These are phyloP conservation scores for Botryotinia globosa DNA, from an alignment of 2,329 filamentous ascomycete genomes.

Conservation along the genomic window DNA sequence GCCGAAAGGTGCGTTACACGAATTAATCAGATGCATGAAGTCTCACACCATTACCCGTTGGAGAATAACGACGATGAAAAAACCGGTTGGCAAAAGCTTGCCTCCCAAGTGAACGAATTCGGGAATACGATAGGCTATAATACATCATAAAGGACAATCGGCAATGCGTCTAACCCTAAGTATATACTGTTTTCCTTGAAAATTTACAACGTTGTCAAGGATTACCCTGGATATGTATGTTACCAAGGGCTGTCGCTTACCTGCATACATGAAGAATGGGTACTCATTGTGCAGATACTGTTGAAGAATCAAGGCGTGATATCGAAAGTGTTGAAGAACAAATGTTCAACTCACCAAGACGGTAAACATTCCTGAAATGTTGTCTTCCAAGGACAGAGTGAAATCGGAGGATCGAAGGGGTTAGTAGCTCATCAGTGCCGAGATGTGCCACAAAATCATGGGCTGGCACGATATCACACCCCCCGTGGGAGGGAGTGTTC, in stretches of 20 bases:
- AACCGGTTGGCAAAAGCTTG: not conserved
- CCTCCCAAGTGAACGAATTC: not conserved
- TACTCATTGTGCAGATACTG: not conserved
- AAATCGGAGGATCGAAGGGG: not conserved
- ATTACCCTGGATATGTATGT: not conserved
- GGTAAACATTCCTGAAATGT: not conserved
- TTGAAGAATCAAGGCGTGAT: not conserved
- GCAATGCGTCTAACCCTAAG: not conserved
- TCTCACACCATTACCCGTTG: not conserved
- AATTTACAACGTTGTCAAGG: not conserved
- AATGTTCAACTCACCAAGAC: not conserved
- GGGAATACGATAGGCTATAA: not conserved
- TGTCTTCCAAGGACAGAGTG: not conserved
- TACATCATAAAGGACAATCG: not conserved
- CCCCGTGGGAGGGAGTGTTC: not conserved
- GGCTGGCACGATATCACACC: not conserved
- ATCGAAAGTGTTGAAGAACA: not conserved
- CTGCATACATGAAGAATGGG: not conserved
- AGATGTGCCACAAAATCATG: not conserved
- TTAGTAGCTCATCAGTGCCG: not conserved
- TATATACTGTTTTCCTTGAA: not conserved
- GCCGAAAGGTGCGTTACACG: not conserved
- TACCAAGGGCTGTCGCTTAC: not conserved
- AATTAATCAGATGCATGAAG: conserved; percentile 4
- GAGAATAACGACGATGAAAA: not conserved